These are phyloP conservation scores for Blastobotrys aristatus DNA, from an alignment of 1,139 yeast genomes.

Conservation along the genomic window DNA sequence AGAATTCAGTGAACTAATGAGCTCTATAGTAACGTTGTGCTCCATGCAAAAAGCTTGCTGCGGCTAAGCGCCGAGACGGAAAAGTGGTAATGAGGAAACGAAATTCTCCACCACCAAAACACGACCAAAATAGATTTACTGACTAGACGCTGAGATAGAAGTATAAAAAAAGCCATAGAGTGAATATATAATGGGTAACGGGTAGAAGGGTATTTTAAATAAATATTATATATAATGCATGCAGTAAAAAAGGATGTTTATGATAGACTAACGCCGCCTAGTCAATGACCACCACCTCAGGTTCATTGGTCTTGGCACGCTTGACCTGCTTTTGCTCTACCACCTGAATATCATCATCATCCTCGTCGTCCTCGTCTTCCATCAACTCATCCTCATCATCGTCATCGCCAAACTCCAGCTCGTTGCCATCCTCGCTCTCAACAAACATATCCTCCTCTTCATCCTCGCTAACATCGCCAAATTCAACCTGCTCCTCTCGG, in stretches of 20 bases:
- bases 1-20: too few relatives aligned
- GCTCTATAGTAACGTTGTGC: too few relatives aligned
- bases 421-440: background rate
- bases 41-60: too few relatives aligned
- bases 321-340: background rate
- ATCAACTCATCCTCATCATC: conserved; percentile 1
- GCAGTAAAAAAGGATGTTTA: background rate
- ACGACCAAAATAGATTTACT: too few relatives aligned
- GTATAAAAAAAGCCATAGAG: too few relatives aligned
- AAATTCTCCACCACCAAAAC: too few relatives aligned
- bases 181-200: too few relatives aligned
- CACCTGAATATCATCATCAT: conserved; percentile 1
- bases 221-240: background rate
- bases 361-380: background rate
- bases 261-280: too few relatives aligned
- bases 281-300: conserved; percentile 3
- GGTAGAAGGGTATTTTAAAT: too few relatives aligned
- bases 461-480: conserved; percentile 4
- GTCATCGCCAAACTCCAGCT: background rate
- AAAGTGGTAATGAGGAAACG: too few relatives aligned
- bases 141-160: too few relatives aligned
- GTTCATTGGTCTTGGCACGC: background rate
- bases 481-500: background rate
- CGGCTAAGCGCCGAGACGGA: too few relatives aligned
- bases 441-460: background rate